Base-by-base conservation (phyloP, 371 early-diverging fungal species). In the Mucor plumbeus region DNA sequence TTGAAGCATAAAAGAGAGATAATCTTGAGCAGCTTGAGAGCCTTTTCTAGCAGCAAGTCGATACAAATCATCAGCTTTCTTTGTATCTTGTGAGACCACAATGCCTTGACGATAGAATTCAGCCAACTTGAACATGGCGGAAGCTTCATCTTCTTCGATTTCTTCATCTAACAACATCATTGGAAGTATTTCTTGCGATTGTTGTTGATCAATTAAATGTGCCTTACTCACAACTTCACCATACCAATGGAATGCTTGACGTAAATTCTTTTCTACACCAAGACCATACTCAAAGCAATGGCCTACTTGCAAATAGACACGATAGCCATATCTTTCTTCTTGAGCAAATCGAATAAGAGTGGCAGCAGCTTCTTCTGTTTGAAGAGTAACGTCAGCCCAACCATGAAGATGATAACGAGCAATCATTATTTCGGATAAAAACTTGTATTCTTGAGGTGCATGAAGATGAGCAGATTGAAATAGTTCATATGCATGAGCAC, bases 251-350 rank as follows among this genome's bases (percentile, higher is more conserved):
- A 95, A 87, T 0, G 97, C 96, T 70, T 88, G 80, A 15, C 70
- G 62, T 2, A 88, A 56, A 71, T 93, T 78, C 72, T 85, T 80
- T n/a, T 81, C 80, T 2, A 92, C 86, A n/a, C 95, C 95, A 31
- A 91, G 71, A 5, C 97, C 98, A 40, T 91, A 84, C 69, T 95
- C 96, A 72, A 91, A 96, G 67, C 97, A 96, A 34, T 74, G 67
- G 3, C 79, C 83, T 9, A 80, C 74, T 13, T 78, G 73, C 19
- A 77, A 43, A 61, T 73, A 82, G 7, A 76, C 76, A 26, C 61
- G 64, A 31, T 67, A 64, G 1, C 68, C 73, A 38, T 39, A 50
- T 15, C 48, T 41, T 50, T 71, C 64, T 41, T 71, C 64, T 39
- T 77, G 64, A 8, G 80, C 76, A 36, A 78, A 67, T 8, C 43